Evolutionary conservation across 495 filamentous ascomycete genomes (phyloP).

Genomic region (Penicillium paxilli): DNA sequence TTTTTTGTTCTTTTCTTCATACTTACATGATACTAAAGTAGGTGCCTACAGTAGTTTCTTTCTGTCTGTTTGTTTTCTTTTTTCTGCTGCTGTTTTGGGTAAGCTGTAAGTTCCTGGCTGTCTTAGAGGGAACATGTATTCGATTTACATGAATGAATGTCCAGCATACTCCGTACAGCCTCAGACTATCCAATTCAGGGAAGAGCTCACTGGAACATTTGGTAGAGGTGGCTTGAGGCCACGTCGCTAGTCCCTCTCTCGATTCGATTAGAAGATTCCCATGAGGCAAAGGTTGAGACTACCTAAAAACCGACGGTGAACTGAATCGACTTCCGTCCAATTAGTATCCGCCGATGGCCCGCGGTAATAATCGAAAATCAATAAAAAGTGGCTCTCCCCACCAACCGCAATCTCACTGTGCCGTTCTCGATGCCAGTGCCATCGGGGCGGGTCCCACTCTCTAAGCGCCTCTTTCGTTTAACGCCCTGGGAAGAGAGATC

Average conservation of each 20-base stretch:
- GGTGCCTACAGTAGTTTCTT: background rate
- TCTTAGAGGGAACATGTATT: no score
- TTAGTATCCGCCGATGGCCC: background rate
- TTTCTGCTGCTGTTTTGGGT: no score
- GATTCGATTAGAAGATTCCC: background rate
- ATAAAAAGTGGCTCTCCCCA: background rate
- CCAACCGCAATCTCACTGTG: background rate
- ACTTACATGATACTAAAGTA: background rate
- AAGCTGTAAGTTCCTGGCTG: no score
- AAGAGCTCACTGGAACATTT: background rate
- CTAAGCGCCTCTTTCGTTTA: conserved; percentile 5
- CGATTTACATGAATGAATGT: no score
- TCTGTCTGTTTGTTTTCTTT: background rate
- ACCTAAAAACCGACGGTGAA: no score
- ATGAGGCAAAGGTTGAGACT: no score
- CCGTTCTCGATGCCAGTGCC: background rate
- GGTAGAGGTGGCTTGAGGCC: conserved; percentile 4
- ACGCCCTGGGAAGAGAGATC: conserved; percentile 6
- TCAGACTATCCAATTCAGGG: background rate
- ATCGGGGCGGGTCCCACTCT: conserved; percentile 1
- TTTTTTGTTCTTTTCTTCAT: background rate
- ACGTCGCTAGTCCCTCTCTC: conserved; percentile 7
- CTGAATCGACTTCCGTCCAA: no score
- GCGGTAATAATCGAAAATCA: background rate
- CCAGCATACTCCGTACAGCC: no score